Percentiles rank a stretch among this genome's conserved stretches.
phyloP scores from a whole-genome alignment of 2,329 filamentous ascomycete genomes.

The Colletotrichum brevisporum region DNA sequence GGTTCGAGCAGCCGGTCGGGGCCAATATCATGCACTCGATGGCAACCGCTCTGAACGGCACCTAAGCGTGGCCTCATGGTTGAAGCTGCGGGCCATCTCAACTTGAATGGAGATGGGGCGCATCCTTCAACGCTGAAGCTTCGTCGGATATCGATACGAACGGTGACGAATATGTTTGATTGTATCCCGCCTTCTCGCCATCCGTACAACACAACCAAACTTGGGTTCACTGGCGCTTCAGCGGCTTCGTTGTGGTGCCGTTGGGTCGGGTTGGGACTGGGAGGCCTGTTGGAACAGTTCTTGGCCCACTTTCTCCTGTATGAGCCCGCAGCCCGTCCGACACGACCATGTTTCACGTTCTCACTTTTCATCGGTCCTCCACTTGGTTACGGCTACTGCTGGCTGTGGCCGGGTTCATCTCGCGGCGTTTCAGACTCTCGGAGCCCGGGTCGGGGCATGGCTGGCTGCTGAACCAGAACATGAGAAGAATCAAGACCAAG shows the following conservation, averaged over 20 bases:
- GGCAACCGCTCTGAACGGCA: constrained; percentile 5
- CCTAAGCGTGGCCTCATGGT: neutral
- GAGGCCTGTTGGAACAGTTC: neutral
- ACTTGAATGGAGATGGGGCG: neutral
- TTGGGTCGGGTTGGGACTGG: neutral
- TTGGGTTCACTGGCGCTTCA: constrained; percentile 2
- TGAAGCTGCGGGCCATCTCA: neutral
- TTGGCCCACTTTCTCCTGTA: constrained; percentile 38
- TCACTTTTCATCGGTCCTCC: constrained; percentile 23
- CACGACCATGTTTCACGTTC: constrained; percentile 38
- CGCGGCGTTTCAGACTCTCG: constrained; percentile 34
- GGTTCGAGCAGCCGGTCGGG: constrained; percentile 5
- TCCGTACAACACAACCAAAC: neutral
- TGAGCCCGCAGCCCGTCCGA: constrained; percentile 38
- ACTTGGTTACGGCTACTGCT: constrained; percentile 13
- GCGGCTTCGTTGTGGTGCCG: constrained; percentile 9
- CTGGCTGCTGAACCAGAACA: neutral
- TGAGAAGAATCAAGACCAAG: neutral
- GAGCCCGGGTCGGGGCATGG: constrained; percentile 12
- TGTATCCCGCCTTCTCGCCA: neutral
- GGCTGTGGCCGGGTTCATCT: constrained; percentile 5
- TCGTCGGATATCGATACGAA: constrained; percentile 10
- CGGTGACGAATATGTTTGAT: constrained; percentile 15
- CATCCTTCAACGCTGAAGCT: too few species aligned
- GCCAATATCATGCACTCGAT: constrained; percentile 14